Base-by-base conservation (phyloP, 495 filamentous ascomycete species). In the Trichoderma parareesei region DNA sequence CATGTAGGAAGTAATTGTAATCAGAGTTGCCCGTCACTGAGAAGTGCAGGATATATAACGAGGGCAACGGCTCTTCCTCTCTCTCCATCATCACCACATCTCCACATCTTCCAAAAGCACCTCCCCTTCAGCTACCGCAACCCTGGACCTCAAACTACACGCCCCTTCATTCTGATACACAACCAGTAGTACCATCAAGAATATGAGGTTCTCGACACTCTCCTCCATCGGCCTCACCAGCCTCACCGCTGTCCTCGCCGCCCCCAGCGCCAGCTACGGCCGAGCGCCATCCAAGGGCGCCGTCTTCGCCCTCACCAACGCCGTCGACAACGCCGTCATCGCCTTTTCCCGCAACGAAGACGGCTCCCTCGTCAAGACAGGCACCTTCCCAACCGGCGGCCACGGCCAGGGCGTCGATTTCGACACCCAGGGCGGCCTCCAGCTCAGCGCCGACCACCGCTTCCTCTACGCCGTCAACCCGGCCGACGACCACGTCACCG, bases 381-480 rank as follows among this genome's bases (percentile, higher is more conserved):
- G 53, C 2, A n/a, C 16, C 0, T 57, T 35, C 53, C 20, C 53
- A 0, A 57, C 53, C 27, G 53, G 53, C 8, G 53, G 53, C 20
- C 53, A 57, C 8, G 53, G 53, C 53, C 53, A 57, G 53, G 53
- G 53, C 20, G 53, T 57, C 53, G 53, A 57, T 27, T 57, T 57
- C 11, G 53, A 57, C 11, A 14, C 27, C 1, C 53, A 57, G 53
- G 53, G 53, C 0, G 53, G 53, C 9, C 53, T 57, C 16, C 53
- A 57, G 27, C 53, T 57, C 33, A 57, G 53, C 27, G 53, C 53
- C 16, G 53, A 57, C 20, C 5, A 57, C 53, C 35, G 18, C 27
- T 57, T 57, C 33, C 53, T 57, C 53, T 57, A 57, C 16, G 53
- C 53, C 27, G 53, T 57, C 20, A 57, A 57, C 53, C 53, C 53